phyloP scores from a whole-genome alignment of 345 rosid genomes.

The Lumnitzera racemosa region DNA sequence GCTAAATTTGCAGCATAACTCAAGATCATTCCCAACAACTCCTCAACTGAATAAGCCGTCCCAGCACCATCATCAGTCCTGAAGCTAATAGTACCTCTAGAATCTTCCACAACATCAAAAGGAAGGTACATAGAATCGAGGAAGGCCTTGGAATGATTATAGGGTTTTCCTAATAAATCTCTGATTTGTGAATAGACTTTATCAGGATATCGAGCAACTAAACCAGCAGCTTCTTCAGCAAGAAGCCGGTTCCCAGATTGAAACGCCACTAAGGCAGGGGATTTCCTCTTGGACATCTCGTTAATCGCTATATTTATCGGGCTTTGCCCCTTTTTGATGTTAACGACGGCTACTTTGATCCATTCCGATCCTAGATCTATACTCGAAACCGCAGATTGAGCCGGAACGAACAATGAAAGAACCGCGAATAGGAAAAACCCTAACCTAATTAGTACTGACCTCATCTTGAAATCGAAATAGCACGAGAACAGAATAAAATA shows the following conservation, averaged over 20 bases:
- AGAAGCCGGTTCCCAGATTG: slow-evolving; percentile 65
- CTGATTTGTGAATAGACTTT: slow-evolving; percentile 73
- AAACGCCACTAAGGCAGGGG: slow-evolving; percentile 83
- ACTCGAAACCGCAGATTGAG: slow-evolving; percentile 80
- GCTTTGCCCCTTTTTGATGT: slow-evolving; percentile 75
- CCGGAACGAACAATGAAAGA: slow-evolving; percentile 21
- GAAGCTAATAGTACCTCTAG: slow-evolving; percentile 63
- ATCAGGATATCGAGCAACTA: slow-evolving; percentile 78
- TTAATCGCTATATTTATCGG: slow-evolving; percentile 92
- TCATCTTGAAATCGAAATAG: slow-evolving; percentile 20
- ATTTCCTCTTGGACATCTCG: slow-evolving; percentile 97
- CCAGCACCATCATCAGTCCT: slow-evolving; percentile 38
- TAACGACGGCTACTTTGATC: slow-evolving; percentile 87
- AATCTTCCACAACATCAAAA: slow-evolving; percentile 59
- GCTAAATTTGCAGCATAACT: slow-evolving; percentile 62
- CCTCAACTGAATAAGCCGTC: slow-evolving; percentile 61
- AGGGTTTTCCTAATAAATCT: slow-evolving; percentile 82
- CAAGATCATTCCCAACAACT: slow-evolving; percentile 83
- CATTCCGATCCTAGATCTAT: slow-evolving; percentile 98
- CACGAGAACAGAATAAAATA: background rate
- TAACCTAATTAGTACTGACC: slow-evolving; percentile 24
- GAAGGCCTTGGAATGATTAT: slow-evolving; percentile 41
- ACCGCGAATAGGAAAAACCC: slow-evolving; percentile 27
- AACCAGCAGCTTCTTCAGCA: slow-evolving; percentile 93
- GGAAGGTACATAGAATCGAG: slow-evolving; percentile 71